Base-by-base conservation (phyloP, 2,329 filamentous ascomycete genomes). In the Sporothrix brunneoviolacea region DNA sequence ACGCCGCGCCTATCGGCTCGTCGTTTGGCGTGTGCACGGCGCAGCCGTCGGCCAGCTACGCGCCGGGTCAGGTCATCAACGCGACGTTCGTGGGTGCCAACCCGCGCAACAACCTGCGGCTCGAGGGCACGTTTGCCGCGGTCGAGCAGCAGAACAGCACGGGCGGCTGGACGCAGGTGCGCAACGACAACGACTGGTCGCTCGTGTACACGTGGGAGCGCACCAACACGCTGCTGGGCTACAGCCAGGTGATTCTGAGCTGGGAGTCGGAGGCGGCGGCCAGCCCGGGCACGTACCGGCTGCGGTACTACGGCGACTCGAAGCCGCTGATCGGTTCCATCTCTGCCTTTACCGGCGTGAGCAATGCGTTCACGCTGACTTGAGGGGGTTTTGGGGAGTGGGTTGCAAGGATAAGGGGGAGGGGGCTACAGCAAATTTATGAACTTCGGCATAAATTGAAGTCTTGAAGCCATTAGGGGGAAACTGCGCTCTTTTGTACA, bases 1-100 rank as follows among this genome's bases (percentile, higher is more conserved):
- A 97, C 64, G 75, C 74, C 39, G 63, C 82, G 1, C 82, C 83
- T 0, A 59, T 83, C 8, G 82, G 84, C 51, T 82, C 82, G 53
- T 69, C 67, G 0, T 96, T 89, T 60, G 91, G 91, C 38, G 19
- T 53, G 39, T 76, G 88, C 15, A 69, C 78, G 40, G 68, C 68
- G 0, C 74, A 83, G 35, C 72, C 79, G 0, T 61, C 64, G 1
- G 64, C 74, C 15, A 66, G 68, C 0, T 87, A 85, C 58, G 46
- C 63, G 0, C 67, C 70, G 2, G 87, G 88, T 3, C 73, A 77
- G 8, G 71, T 71, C 0, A 77, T 88, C 24, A 77, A 68, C 4
- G 86, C 78, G 0, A 82, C 73, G 0, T 96, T 96, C 63, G 77
- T 90, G 1, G 91, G 86, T 16, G 90, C 90, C 4, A 95, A 95